Percentiles rank a stretch among this genome's conserved stretches.
These are phyloP conservation scores for Pouteria campechiana DNA, from an alignment of 179 eudicot species.

Conservation along the genomic window DNA sequence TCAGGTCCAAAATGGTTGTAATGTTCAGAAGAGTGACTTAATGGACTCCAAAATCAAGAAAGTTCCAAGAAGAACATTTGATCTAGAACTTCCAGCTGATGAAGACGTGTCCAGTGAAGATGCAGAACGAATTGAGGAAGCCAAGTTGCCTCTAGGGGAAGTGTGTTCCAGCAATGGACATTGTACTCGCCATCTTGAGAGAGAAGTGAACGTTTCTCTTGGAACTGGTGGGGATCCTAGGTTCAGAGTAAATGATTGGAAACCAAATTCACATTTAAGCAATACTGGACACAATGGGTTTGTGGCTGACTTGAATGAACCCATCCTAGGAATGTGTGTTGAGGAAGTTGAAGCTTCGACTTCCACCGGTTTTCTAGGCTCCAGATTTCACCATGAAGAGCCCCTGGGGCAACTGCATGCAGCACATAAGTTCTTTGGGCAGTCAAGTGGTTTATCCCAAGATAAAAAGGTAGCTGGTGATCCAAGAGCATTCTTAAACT, in stretches of 20 bases:
- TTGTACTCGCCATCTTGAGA: constrained; percentile 15
- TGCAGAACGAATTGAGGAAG: constrained; percentile 21
- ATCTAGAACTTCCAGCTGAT: constrained; percentile 73
- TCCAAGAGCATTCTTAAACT: too few relatives aligned
- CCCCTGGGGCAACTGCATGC: too few relatives aligned
- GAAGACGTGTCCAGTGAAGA: constrained; percentile 58
- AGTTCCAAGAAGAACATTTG: constrained; percentile 57
- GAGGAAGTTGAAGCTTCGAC: constrained; percentile 31
- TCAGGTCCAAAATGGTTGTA: constrained; percentile 34
- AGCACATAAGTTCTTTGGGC: too few relatives aligned
- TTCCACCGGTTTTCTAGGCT: constrained; percentile 26
- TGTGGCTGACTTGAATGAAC: constrained; percentile 85
- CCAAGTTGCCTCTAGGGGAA: constrained; percentile 8
- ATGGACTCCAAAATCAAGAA: constrained; percentile 71
- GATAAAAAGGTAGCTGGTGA: too few relatives aligned
- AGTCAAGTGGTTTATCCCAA: too few relatives aligned
- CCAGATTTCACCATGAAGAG: too few relatives aligned
- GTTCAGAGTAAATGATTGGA: constrained; percentile 14
- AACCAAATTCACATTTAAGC: constrained; percentile 22
- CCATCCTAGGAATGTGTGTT: constrained; percentile 37
- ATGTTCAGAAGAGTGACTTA: constrained; percentile 44
- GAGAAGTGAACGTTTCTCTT: constrained; percentile 14
- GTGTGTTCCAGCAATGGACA: constrained; percentile 14
- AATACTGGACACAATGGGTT: constrained; percentile 31
- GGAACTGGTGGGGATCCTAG: constrained; percentile 15